Evolutionary conservation across 371 early-diverging fungal genomes (phyloP), one percentile per base, ranked within the genome.

Genomic region (Encephalitozoon cuniculi): DNA sequence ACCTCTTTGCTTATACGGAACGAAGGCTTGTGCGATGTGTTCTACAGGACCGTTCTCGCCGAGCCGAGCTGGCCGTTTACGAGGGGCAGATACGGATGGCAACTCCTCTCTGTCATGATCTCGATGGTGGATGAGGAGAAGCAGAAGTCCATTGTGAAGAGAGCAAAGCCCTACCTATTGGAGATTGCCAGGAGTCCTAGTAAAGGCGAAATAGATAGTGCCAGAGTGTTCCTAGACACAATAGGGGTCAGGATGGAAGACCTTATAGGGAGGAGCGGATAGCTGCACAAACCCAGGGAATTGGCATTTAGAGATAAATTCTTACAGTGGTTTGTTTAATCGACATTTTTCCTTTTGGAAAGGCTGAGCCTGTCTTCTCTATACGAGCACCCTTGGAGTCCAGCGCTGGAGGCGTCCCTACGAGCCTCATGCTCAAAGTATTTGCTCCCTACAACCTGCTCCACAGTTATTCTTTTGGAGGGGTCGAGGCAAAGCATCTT

Each of bases 401-500:
- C 3, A 18, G 49, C 18, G 1, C 6, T 9, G 0, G 8, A 32
- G 18, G 59, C 26, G 30, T 18, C 18, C 34, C 34, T 32, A 6
- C 26, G 12, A n/a, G 9, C 12, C 32, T 25, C 39, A 46, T 18
- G 9, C 2, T 23, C 25, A 9, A 72, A 64, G 39, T 54, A 74
- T 40, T 67, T 54, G 18, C 32, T 25, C 25, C 40, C 30, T 18
- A 68, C 8, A 43, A 66, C 43, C 11, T 71, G 41, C n/a, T 75
- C 71, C 9, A 70, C 25, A 7, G 68, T 71, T 28, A 66, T 26
- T 76, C 80, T 66, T 59, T 74, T 41, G 25, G 9, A 12, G 2
- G 80, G 80, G 68, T 76, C 73, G 26, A 79, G 6, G 1, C 53
- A 28, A 3, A 79, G 44, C 26, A 79, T 76, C 54, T 68, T 75